These are phyloP conservation scores for Fallopia convolvulus DNA, from an alignment of 148 eudicot species.

Conservation along the genomic window DNA sequence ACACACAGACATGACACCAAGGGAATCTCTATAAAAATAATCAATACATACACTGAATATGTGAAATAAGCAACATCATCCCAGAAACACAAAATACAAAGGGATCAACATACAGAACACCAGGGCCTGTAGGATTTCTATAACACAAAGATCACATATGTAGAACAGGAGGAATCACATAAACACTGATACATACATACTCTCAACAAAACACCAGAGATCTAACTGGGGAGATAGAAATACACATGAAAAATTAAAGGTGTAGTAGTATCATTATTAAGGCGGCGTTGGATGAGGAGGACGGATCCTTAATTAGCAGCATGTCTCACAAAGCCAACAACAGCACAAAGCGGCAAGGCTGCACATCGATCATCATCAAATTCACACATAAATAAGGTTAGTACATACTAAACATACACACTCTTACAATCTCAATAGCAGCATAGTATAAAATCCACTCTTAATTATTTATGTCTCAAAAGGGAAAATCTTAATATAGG, in stretches of 20 bases:
- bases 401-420: neutral
- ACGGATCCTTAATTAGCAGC: slow-evolving; percentile 16
- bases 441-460: neutral
- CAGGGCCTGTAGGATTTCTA: neutral
- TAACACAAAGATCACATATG: neutral
- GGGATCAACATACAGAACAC: neutral
- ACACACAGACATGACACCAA: neutral
- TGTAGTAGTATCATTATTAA: neutral
- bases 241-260: too few species aligned
- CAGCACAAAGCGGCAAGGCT: slow-evolving; percentile 59
- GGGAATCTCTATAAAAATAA: neutral
- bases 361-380: slow-evolving; percentile 28
- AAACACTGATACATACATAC: neutral
- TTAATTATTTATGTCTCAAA: neutral
- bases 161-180: neutral
- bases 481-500: neutral
- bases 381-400: neutral
- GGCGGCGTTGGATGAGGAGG: neutral
- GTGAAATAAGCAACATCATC: neutral
- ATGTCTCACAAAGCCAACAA: slow-evolving; percentile 55
- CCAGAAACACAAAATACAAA: neutral
- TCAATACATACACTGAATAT: neutral
- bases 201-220: neutral
- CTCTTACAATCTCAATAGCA: neutral
- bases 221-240: neutral